Evolutionary conservation across 179 eudicot genomes (phyloP).

Genomic region (Nepenthes alata): DNA sequence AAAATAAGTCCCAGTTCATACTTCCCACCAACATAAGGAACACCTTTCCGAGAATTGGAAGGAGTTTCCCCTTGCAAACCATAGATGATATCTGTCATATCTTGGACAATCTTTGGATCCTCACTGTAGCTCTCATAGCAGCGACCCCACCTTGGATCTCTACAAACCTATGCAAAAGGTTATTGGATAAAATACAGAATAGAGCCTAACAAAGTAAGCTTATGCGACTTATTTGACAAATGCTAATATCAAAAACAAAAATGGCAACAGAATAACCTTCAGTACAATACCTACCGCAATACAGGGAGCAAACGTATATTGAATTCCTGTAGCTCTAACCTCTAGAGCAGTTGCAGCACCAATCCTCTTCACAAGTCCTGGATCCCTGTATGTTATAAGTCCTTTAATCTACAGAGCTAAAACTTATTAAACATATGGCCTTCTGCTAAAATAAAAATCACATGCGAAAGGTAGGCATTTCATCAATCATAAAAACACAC

Average conservation of each 20-base stretch:
- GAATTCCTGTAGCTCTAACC: slow-evolving; percentile 43
- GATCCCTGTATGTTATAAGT: slow-evolving; percentile 18
- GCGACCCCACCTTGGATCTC: slow-evolving; percentile 54
- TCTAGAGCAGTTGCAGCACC: slow-evolving; percentile 45
- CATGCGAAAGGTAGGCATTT: no score
- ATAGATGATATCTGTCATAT: slow-evolving; percentile 35
- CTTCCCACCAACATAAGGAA: slow-evolving; percentile 41
- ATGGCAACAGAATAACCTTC: not conserved
- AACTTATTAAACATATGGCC: no score
- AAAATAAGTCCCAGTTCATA: slow-evolving; percentile 9
- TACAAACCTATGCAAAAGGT: slow-evolving; percentile 26
- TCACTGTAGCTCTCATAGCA: slow-evolving; percentile 50
- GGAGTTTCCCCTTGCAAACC: slow-evolving; percentile 40
- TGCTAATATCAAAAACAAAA: not conserved
- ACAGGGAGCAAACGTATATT: slow-evolving; percentile 41
- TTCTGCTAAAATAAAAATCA: no score
- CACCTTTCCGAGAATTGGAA: slow-evolving; percentile 21
- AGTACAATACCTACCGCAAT: slow-evolving; percentile 22
- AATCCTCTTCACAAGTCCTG: slow-evolving; percentile 31
- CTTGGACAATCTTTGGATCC: slow-evolving; percentile 33
- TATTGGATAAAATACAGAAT: not conserved
- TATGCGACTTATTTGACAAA: not conserved
- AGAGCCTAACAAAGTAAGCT: not conserved
- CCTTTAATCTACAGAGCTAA: no score
- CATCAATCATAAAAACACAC: no score